Evolutionary conservation across 805 yeast species (phyloP).

Genomic region (Candida ascalaphidarum): DNA sequence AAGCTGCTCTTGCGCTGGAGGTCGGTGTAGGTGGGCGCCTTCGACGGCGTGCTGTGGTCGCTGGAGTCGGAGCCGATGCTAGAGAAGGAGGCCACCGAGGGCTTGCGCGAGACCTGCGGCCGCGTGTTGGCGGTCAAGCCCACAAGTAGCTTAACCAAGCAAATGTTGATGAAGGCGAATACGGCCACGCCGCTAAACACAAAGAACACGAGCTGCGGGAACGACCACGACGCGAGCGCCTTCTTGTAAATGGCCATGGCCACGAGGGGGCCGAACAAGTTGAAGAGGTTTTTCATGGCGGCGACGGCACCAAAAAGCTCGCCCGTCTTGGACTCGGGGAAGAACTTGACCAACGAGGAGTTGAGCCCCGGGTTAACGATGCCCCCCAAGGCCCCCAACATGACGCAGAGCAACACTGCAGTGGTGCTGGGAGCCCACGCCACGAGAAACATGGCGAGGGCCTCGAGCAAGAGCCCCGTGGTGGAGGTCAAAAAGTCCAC

Average conservation of each 20-base stretch:
- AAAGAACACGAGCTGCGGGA: constrained; percentile 21
- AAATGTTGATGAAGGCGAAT: too few relatives aligned
- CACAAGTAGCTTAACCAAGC: too few relatives aligned
- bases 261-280: constrained; percentile 41
- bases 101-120: too few relatives aligned
- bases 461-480: constrained; percentile 30
- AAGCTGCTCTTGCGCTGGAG: too few relatives aligned
- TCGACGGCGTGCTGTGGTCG: too few relatives aligned
- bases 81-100: too few relatives aligned
- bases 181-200: too few relatives aligned
- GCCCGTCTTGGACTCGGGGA: constrained; percentile 51
- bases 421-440: constrained; percentile 19
- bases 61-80: too few relatives aligned
- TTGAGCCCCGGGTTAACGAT: constrained; percentile 43
- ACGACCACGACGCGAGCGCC: constrained; percentile 15
- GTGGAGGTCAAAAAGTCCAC: constrained; percentile 35
- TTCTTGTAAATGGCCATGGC: constrained; percentile 37
- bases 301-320: constrained; percentile 69
- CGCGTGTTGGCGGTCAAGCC: too few relatives aligned
- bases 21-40: too few relatives aligned
- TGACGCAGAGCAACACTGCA: constrained; percentile 21
- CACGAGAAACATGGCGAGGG: constrained; percentile 26
- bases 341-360: constrained; percentile 53
- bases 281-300: constrained; percentile 42
- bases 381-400: constrained; percentile 37